Evolutionary conservation across 495 filamentous ascomycete genomes (phyloP), one percentile per base, ranked within the genome.

Genomic region (Hypoxylon cercidicola): DNA sequence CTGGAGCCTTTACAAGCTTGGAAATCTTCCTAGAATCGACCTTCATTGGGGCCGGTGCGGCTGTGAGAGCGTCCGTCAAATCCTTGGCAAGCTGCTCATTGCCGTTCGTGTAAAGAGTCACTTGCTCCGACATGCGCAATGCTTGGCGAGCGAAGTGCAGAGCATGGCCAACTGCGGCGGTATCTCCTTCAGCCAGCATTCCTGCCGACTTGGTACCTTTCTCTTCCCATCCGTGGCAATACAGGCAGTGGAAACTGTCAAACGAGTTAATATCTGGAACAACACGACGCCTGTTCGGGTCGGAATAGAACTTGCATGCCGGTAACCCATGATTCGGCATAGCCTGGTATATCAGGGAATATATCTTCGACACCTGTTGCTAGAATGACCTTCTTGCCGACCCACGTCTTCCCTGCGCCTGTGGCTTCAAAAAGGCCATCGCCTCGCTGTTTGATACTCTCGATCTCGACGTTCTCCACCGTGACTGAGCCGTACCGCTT

Each of bases 321-420:
- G 65, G 61, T 13, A 60, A 64, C 16, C 69, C 65, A 37, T 3
- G 5, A 66, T 13, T 35, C 69, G 62, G 52, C 60, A 69, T 7
- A 68, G 43, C 32, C 69, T 63, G 52, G 66, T 23, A 59, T 68
- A 7, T 63, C 66, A 15, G 54, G 55, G 18, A 78, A 48, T 16
- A 76, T 25, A 37, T 81, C 79, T 13, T 48, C 53, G 0, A 77
- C 69, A 0, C 82, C 81, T 0, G 65, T 81, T 0, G 79, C 82
- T 4, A 85, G 66, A 1, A 80, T 66, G 4, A 84, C n/a, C 57
- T 83, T 84, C 30, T 74, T 71, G 10, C 81, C 77, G n/a, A 47
- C 56, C 62, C 69, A 81, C 2, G n/a, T 30, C 32, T 66, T 61
- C 0, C 73, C 74, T 1, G 53, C 18, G 0, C 7, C 64, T 68